Base-by-base conservation (phyloP, 2,329 filamentous ascomycete species). In the Colletotrichum ledebouriae region DNA sequence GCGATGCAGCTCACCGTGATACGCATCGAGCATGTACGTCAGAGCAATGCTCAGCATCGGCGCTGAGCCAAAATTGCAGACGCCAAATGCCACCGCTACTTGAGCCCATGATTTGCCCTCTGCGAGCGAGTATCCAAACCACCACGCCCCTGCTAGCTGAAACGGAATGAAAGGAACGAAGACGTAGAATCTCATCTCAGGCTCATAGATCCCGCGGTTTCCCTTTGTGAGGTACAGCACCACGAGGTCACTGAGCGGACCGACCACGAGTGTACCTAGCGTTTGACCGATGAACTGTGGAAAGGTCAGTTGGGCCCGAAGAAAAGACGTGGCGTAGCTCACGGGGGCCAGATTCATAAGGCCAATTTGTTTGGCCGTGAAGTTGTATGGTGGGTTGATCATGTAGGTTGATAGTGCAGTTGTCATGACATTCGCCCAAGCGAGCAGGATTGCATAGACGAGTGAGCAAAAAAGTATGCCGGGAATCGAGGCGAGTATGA, bases 381-480 rank as follows among this genome's bases (percentile, higher is more conserved):
- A 83, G 58, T 80, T 79, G 71, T 83, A 83, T 0, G 81, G 47
- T 9, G 13, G 15, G 2, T 33, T 13, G 15, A 77, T 63, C 76
- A 79, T 1, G 74, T 75, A 6, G 5, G 6, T 17, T 4, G 47
- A 44, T 6, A 17, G n/a, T 3, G n/a, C 41, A 17, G 41, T 15
- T 6, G 13, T 17, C 12, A 44, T 44, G 5, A 13, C 47, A 7
- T 11, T 13, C 22, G 20, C 5, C 10, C 39, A 84, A 75, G 1
- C 77, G 0, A 82, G 71, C 11, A 81, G 69, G 10, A 77, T 74
- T 15, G 75, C 79, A 65, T 81, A 80, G 5, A 75, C 72, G 11
- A 82, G 50, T 0, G 80, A 76, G 17, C 73, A 73, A 69, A 75
- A 83, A 1, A 73, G 34, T 1, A 83, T 78, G 3, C 78, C 80